These are phyloP conservation scores for Durotheca rogersii DNA, from an alignment of 495 filamentous ascomycete genomes.

Conservation along the genomic window DNA sequence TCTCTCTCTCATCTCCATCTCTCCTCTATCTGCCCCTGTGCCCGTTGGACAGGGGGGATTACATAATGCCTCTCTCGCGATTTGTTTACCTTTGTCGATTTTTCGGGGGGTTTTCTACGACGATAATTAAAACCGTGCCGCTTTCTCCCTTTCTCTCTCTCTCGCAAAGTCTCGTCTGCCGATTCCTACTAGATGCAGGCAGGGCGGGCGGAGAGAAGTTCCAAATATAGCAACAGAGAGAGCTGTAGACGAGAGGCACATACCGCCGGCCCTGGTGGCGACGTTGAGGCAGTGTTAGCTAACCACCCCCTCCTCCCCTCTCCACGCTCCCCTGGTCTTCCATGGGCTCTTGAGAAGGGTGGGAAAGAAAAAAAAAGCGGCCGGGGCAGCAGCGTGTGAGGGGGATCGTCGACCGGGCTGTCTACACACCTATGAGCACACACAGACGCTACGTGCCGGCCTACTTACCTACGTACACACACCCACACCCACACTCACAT, in stretches of 20 bases:
- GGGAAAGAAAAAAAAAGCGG: neutral
- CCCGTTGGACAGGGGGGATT: neutral
- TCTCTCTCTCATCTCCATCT: neutral
- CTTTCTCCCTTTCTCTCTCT: no score
- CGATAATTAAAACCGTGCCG: neutral
- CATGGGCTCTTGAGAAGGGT: neutral
- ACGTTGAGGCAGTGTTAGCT: conserved; percentile 31
- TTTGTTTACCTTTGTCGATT: no score
- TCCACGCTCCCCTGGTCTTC: conserved; percentile 24
- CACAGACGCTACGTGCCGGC: no score
- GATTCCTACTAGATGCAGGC: conserved; percentile 23
- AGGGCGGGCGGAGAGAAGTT: neutral
- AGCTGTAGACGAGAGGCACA: conserved; percentile 12
- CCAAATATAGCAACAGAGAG: conserved; percentile 34
- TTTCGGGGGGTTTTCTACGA: neutral
- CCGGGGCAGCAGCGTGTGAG: no score
- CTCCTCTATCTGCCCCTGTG: no score
- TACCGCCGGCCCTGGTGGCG: conserved; percentile 15
- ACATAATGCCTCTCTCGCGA: conserved; percentile 18
- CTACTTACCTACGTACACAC: neutral
- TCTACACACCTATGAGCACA: neutral
- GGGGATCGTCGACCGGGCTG: no score
- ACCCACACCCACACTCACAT: no score
- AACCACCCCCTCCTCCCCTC: no score
- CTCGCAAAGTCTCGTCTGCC: conserved; percentile 13